These are phyloP conservation scores for Globisporangium uncinulatum DNA, from an alignment of 352 stramenopile species.

Conservation along the genomic window DNA sequence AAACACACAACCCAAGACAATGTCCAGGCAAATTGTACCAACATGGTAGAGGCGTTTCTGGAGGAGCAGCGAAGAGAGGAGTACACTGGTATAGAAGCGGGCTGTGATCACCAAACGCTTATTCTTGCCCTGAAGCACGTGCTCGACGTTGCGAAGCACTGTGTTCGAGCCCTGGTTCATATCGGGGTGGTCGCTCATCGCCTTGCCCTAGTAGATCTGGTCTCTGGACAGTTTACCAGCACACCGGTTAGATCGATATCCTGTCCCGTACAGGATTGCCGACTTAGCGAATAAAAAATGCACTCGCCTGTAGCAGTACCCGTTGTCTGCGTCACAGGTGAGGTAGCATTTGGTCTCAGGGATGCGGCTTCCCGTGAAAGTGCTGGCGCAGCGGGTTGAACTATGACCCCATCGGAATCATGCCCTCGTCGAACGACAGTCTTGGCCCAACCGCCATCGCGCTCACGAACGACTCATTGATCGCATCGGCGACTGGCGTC, in stretches of 20 bases:
- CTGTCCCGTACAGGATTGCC: too few relatives aligned
- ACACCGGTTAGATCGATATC: too few relatives aligned
- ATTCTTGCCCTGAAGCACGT: not conserved
- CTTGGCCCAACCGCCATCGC: not conserved
- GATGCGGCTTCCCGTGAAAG: not conserved
- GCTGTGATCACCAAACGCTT: not conserved
- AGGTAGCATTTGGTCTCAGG: not conserved
- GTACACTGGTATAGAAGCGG: not conserved
- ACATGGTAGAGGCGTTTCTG: not conserved
- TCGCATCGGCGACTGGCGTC: not conserved
- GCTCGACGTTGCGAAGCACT: not conserved
- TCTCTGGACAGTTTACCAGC: not conserved
- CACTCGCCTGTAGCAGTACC: not conserved
- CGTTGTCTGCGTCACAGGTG: not conserved
- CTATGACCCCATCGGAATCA: not conserved
- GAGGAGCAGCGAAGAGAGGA: not conserved
- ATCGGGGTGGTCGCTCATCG: not conserved
- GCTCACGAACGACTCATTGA: not conserved
- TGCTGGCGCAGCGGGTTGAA: not conserved
- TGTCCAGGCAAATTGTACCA: not conserved
- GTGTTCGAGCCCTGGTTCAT: too few relatives aligned
- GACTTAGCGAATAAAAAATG: not conserved
- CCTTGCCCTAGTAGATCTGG: not conserved
- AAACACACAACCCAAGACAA: too few relatives aligned
- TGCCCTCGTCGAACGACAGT: not conserved